A percentile compares a stretch with the other conserved stretches of the same genome.
Conservation (phyloP, 371 early-diverging fungal species). For the Syncephalis fuscata region DNA sequence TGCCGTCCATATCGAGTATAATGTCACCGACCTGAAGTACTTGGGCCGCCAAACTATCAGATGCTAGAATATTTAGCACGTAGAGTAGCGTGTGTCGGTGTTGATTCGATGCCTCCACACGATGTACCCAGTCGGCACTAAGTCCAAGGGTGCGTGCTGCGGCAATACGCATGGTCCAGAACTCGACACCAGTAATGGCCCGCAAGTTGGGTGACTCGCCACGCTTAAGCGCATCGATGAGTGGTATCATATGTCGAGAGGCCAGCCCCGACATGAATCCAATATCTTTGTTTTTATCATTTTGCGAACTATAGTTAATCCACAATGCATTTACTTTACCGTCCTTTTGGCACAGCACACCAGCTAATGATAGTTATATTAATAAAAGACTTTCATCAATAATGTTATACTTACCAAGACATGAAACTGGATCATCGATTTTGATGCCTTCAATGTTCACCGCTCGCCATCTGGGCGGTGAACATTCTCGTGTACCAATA, state of each 20-base stretch:
- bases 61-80: slow-evolving; percentile 37
- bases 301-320: slow-evolving; percentile 51
- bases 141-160: slow-evolving; percentile 68
- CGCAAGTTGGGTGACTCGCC: slow-evolving; percentile 25
- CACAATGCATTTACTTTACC: slow-evolving; percentile 58
- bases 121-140: slow-evolving; percentile 53
- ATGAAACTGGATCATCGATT: slow-evolving; percentile 42
- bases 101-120: slow-evolving; percentile 41
- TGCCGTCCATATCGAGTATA: slow-evolving; percentile 58
- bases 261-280: slow-evolving; percentile 44
- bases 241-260: slow-evolving; percentile 18
- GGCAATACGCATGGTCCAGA: slow-evolving; percentile 61
- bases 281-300: slow-evolving; percentile 38
- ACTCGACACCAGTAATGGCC: slow-evolving; percentile 47
- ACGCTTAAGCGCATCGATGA: slow-evolving; percentile 16
- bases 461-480: slow-evolving; percentile 43
- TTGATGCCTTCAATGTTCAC: slow-evolving; percentile 61
- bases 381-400: slow-evolving; percentile 11
- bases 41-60: slow-evolving; percentile 29
- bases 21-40: slow-evolving; percentile 67
- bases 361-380: slow-evolving; percentile 20
- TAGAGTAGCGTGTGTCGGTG: slow-evolving; percentile 48
- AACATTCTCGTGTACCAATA: slow-evolving; percentile 36
- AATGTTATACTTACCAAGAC: slow-evolving; percentile 10
- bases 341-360: slow-evolving; percentile 46